These are phyloP conservation scores for Eucalyptus regnans DNA, from an alignment of 345 rosid species.

Conservation along the genomic window DNA sequence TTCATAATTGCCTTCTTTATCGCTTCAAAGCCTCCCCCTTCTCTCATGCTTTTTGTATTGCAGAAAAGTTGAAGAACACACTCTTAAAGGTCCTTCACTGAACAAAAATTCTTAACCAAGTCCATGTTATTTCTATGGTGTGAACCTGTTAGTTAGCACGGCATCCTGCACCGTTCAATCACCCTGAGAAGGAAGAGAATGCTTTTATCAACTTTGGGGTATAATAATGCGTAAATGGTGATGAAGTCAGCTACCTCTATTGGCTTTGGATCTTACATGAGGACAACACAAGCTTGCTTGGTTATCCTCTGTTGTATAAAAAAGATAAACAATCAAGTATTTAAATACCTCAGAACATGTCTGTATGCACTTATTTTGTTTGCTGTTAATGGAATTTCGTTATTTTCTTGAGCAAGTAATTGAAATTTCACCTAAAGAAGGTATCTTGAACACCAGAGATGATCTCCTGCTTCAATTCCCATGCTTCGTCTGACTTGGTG, in stretches of 20 bases:
- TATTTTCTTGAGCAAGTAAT: background rate
- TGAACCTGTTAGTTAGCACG: slow-evolving; percentile 71
- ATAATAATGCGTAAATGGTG: background rate
- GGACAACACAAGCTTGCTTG: slow-evolving; percentile 89
- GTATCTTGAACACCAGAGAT: slow-evolving; percentile 84
- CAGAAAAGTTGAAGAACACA: background rate
- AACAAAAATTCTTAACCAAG: background rate
- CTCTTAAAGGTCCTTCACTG: background rate
- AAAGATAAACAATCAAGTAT: background rate
- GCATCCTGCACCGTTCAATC: slow-evolving; percentile 98
- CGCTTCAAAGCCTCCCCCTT: slow-evolving; percentile 58
- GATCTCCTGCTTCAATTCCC: slow-evolving; percentile 87
- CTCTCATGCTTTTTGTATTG: slow-evolving; percentile 93
- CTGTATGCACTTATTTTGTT: background rate
- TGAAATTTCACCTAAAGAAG: slow-evolving; percentile 66
- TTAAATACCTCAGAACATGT: background rate
- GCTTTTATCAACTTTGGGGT: background rate
- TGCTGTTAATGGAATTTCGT: background rate
- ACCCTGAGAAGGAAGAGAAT: slow-evolving; percentile 23
- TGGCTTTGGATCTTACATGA: slow-evolving; percentile 78
- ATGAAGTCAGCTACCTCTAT: slow-evolving; percentile 3
- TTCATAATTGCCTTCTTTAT: slow-evolving; percentile 84
- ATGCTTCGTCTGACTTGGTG: slow-evolving; percentile 17
- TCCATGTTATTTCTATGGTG: background rate
- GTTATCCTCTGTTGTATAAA: slow-evolving; percentile 61